A percentile compares a stretch with the other conserved stretches of the same genome.
phyloP scores from a whole-genome alignment of 1,284 basidiomycete species.

The Sporisorium iseilematis-ciliati region DNA sequence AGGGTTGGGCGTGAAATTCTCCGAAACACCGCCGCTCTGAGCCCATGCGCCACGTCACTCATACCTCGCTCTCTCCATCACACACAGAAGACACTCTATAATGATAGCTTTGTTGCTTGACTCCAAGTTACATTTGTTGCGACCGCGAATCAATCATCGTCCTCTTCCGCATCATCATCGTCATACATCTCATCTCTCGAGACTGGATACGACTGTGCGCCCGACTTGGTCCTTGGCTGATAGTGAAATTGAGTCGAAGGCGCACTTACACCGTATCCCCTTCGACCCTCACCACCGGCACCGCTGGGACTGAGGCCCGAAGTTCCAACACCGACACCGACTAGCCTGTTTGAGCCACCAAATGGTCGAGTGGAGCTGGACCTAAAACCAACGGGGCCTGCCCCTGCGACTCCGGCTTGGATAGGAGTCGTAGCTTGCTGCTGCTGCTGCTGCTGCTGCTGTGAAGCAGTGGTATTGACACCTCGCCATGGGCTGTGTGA shows the following conservation, averaged over 20 bases:
- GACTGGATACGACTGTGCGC: constrained; percentile 25
- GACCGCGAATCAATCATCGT: constrained; percentile 5
- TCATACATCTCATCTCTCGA: constrained; percentile 33
- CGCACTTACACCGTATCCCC: constrained; percentile 39
- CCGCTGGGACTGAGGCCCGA: constrained; percentile 10
- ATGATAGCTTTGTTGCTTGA: background rate
- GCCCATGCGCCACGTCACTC: constrained; percentile 12
- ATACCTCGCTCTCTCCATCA: constrained; percentile 1
- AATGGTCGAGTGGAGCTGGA: constrained; percentile 29
- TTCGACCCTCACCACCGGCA: constrained; percentile 8
- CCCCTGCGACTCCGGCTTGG: background rate
- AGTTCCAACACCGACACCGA: constrained; percentile 14
- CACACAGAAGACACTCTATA: background rate
- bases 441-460: too few species aligned
- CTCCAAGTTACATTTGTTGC: background rate
- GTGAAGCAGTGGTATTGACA: background rate
- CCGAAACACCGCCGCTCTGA: constrained; percentile 1
- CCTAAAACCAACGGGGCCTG: constrained; percentile 20
- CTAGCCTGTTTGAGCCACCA: constrained; percentile 15
- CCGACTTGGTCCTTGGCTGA: constrained; percentile 10
- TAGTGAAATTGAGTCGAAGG: constrained; percentile 40
- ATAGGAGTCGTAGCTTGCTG: background rate
- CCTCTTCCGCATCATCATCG: constrained; percentile 22
- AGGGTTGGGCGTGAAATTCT: constrained; percentile 1
- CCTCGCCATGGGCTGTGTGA: constrained; percentile 48